These are phyloP conservation scores for Salix udensis DNA, from an alignment of 345 rosid species.

Conservation along the genomic window DNA sequence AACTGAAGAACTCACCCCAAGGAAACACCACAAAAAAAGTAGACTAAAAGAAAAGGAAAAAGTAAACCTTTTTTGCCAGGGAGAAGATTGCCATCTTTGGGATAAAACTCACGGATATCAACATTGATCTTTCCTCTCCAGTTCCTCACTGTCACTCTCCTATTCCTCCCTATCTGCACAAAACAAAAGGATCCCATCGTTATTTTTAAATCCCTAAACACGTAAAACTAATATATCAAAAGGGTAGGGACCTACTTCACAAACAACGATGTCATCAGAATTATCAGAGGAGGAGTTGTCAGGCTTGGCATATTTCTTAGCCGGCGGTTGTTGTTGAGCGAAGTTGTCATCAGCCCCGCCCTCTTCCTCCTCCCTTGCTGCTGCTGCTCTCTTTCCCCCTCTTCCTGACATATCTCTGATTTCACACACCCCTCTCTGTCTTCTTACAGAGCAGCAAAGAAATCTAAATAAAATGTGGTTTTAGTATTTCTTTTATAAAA, in stretches of 20 bases:
- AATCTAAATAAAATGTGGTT: not conserved
- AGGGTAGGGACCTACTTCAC: conserved; percentile 44
- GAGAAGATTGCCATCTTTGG: conserved; percentile 71
- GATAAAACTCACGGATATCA: conserved; percentile 87
- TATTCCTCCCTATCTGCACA: conserved; percentile 68
- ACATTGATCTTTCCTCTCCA: conserved; percentile 78
- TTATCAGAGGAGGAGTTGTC: conserved; percentile 42
- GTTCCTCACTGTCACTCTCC: conserved; percentile 79
- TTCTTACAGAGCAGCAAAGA: not conserved
- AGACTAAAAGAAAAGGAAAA: not conserved
- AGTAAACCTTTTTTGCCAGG: conserved; percentile 79
- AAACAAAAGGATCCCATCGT: not conserved
- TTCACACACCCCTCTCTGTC: not conserved
- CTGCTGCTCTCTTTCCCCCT: conserved; percentile 60
- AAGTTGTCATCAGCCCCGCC: conserved; percentile 53
- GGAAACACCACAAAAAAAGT: not conserved
- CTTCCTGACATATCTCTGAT: conserved; percentile 53
- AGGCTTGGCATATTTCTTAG: conserved; percentile 53
- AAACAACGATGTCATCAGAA: conserved; percentile 63
- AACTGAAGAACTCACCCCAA: not conserved
- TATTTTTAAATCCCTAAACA: conserved; percentile 12
- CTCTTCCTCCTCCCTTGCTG: conserved; percentile 46
- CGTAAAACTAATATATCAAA: not conserved
- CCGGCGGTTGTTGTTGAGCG: conserved; percentile 53
- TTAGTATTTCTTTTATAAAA: no score